Evolutionary conservation across 2,329 filamentous ascomycete species (phyloP).

Genomic region (Neonectria faginata): DNA sequence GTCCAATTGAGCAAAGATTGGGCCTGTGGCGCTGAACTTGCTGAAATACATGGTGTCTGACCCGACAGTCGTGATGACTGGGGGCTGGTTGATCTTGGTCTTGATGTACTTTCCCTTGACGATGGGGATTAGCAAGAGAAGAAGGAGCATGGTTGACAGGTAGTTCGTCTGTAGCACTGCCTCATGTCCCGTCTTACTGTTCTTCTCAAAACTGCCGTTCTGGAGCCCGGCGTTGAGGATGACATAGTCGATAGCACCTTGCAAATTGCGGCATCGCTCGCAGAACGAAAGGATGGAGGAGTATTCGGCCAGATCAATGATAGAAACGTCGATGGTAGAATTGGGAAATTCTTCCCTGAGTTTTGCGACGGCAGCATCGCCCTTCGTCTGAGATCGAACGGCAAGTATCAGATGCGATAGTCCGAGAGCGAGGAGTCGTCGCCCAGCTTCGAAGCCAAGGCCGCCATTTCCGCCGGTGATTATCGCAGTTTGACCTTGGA

Average conservation of each 20-base stretch:
- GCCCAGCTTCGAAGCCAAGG: constrained; percentile 15
- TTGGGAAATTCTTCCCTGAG: constrained; percentile 4
- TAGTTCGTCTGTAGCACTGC: constrained; percentile 3
- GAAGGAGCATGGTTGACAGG: not conserved
- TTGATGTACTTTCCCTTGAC: not conserved
- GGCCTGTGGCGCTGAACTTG: not conserved
- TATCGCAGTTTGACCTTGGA: constrained; percentile 7
- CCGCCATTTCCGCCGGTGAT: constrained; percentile 24
- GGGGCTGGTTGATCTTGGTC: not conserved
- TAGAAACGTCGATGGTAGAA: constrained; percentile 8
- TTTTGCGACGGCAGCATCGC: constrained; percentile 9
- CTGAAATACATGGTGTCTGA: constrained; percentile 21
- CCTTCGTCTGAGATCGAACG: constrained; percentile 17
- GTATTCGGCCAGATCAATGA: constrained; percentile 27
- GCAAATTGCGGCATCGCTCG: not conserved
- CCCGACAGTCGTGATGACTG: constrained; percentile 8
- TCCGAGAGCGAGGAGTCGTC: constrained; percentile 19
- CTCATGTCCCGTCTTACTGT: constrained; percentile 3
- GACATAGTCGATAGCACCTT: constrained; percentile 5
- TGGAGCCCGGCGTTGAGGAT: constrained; percentile 14
- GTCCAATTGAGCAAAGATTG: not conserved
- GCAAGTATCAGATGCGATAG: constrained; percentile 19
- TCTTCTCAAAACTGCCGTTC: not conserved
- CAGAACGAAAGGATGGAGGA: constrained; percentile 11
- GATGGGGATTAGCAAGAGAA: not conserved